A percentile compares a stretch with the other conserved stretches of the same genome.
Evolutionary conservation across 2,329 filamentous ascomycete species (phyloP).

Genomic region (Alternaria longipes): DNA sequence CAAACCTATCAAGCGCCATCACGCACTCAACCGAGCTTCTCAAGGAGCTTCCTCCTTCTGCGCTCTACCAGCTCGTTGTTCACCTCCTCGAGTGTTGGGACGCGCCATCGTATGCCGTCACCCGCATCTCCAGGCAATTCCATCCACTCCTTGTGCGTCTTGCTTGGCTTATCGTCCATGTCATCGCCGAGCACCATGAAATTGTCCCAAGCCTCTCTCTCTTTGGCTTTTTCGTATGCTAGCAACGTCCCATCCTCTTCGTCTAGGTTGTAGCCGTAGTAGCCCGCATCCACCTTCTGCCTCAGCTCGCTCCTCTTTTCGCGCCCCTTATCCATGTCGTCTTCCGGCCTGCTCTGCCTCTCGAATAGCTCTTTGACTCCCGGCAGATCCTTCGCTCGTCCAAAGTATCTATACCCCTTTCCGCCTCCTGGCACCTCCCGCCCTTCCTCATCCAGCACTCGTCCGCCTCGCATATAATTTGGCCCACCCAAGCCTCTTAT

Average conservation of each 20-base stretch:
- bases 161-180: constrained; percentile 33
- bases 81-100: constrained; percentile 91
- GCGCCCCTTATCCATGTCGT: constrained; percentile 67
- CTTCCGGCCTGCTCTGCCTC: constrained; percentile 44
- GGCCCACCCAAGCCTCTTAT: constrained; percentile 95
- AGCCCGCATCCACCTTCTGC: constrained; percentile 86
- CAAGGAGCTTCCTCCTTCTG: constrained; percentile 81
- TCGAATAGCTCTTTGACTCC: constrained; percentile 87
- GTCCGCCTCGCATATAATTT: constrained; percentile 85
- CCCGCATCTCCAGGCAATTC: constrained; percentile 86
- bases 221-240: constrained; percentile 82
- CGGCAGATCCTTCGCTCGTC: constrained; percentile 85
- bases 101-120: constrained; percentile 81
- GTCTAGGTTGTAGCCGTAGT: constrained; percentile 93
- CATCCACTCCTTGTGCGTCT: constrained; percentile 69
- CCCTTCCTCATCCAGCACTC: constrained; percentile 65
- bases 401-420: constrained; percentile 88
- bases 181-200: constrained; percentile 67
- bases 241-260: constrained; percentile 87
- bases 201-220: constrained; percentile 79
- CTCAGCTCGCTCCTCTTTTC: constrained; percentile 75
- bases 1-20: background rate
- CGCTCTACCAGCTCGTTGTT: constrained; percentile 91
- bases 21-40: constrained; percentile 69
- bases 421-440: constrained; percentile 70